phyloP scores from a whole-genome alignment of 2,329 filamentous ascomycete genomes.

The Talaromyces rugulosus region DNA sequence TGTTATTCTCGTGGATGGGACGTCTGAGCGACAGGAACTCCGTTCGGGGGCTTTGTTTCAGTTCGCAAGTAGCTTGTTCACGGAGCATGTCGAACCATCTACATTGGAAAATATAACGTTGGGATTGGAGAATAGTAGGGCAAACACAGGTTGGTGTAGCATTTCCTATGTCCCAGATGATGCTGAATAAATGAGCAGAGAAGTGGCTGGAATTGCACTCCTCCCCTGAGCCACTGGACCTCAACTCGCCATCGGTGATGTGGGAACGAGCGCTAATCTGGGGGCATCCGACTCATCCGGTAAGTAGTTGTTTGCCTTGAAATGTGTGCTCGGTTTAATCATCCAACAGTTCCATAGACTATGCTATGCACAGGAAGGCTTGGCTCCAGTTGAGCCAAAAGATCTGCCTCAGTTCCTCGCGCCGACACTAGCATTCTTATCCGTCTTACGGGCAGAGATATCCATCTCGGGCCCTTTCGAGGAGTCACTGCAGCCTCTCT shows the following conservation, averaged over 20 bases:
- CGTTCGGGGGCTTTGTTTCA: slow-evolving; percentile 12
- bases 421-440: slow-evolving; percentile 18
- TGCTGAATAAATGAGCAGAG: slow-evolving; percentile 13
- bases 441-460: slow-evolving; percentile 14
- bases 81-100: not conserved
- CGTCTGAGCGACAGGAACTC: not conserved
- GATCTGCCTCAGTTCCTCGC: slow-evolving; percentile 16
- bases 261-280: slow-evolving; percentile 17
- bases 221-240: not conserved
- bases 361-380: slow-evolving; percentile 14
- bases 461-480: slow-evolving; percentile 17
- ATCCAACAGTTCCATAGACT: slow-evolving; percentile 15
- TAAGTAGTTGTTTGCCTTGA: slow-evolving; percentile 1
- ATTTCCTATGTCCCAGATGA: not conserved
- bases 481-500: slow-evolving; percentile 14
- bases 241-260: not conserved
- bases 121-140: slow-evolving; percentile 12
- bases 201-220: slow-evolving; percentile 3
- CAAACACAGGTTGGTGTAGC: slow-evolving; percentile 13
- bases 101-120: slow-evolving; percentile 9
- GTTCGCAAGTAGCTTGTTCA: slow-evolving; percentile 11
- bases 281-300: slow-evolving; percentile 19
- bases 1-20: slow-evolving; percentile 1
- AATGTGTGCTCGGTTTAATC: not conserved
- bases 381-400: slow-evolving; percentile 10